Conservation (phyloP, 225 moss, liverwort and hornwort species). For the Straminergon stramineum region DNA sequence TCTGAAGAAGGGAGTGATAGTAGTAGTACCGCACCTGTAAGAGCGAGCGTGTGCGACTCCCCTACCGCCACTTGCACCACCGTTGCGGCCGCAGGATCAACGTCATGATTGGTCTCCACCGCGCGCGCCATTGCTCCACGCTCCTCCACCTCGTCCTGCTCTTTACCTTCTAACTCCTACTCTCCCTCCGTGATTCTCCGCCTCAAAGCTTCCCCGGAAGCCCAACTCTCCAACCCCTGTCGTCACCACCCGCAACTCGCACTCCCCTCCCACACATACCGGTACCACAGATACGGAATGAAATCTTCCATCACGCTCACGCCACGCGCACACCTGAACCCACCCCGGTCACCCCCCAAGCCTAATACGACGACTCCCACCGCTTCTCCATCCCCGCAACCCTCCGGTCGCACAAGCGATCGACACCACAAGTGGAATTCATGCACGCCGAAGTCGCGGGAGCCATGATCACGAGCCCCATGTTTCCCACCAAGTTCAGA, state of each 20-base stretch:
- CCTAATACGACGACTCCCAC: not conserved
- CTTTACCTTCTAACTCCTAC: not conserved
- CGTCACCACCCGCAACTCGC: not conserved
- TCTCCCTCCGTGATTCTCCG: not conserved
- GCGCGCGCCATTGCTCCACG: slow-evolving; percentile 25
- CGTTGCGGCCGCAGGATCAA: slow-evolving; percentile 17
- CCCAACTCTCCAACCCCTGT: not conserved
- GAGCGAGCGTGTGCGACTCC: slow-evolving; percentile 54
- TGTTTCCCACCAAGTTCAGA: not conserved
- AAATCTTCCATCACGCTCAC: slow-evolving; percentile 3
- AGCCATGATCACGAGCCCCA: not conserved
- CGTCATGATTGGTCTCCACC: slow-evolving; percentile 12
- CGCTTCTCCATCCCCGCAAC: not conserved
- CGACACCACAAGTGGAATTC: not conserved
- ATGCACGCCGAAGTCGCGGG: not conserved
- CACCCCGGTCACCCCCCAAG: not conserved
- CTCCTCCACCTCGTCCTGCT: not conserved
- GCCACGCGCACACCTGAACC: not conserved
- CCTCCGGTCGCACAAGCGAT: not conserved
- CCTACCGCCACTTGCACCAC: slow-evolving; percentile 56
- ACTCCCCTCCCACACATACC: slow-evolving; percentile 3
- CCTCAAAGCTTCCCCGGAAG: not conserved
- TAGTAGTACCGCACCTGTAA: slow-evolving; percentile 21
- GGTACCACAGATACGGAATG: not conserved
- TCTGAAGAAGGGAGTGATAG: not conserved